Conservation (phyloP, 257 asterid genomes). For the Eustoma russellianum region DNA sequence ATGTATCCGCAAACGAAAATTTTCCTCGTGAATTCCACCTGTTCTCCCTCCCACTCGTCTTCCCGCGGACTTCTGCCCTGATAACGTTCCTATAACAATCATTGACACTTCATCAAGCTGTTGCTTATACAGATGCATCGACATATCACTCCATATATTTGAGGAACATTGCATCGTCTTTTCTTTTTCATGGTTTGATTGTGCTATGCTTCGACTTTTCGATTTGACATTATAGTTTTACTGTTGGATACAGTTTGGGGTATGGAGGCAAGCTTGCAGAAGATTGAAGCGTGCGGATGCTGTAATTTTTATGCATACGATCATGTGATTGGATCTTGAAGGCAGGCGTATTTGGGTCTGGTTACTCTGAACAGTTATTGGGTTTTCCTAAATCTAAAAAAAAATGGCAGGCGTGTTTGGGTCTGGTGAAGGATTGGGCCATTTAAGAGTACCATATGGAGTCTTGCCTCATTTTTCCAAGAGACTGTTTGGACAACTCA, state of each 20-base stretch:
- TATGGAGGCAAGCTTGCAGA: slow-evolving; percentile 84
- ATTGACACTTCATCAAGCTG: slow-evolving; percentile 93
- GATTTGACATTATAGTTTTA: neutral
- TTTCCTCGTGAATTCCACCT: slow-evolving; percentile 70
- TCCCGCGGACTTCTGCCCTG: slow-evolving; percentile 89
- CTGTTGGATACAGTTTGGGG: slow-evolving; percentile 62
- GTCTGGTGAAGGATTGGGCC: too few species aligned
- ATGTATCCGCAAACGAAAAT: slow-evolving; percentile 70
- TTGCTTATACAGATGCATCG: neutral
- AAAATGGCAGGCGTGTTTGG: too few species aligned
- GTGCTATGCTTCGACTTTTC: neutral
- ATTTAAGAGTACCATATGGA: too few species aligned
- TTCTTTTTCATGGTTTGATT: neutral
- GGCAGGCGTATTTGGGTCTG: too few species aligned
- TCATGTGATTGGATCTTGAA: too few species aligned
- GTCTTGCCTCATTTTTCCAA: too few species aligned
- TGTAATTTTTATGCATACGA: slow-evolving; percentile 93
- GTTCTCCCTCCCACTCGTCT: slow-evolving; percentile 97
- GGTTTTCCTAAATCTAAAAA: too few species aligned
- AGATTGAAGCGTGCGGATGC: slow-evolving; percentile 97
- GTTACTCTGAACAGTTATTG: too few species aligned
- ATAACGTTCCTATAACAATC: slow-evolving; percentile 66
- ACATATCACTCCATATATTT: too few species aligned
- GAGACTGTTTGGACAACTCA: too few species aligned
- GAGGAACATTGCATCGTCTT: neutral